phyloP scores from a whole-genome alignment of 2,329 filamentous ascomycete species.

The Phyllosticta citrichinensis region DNA sequence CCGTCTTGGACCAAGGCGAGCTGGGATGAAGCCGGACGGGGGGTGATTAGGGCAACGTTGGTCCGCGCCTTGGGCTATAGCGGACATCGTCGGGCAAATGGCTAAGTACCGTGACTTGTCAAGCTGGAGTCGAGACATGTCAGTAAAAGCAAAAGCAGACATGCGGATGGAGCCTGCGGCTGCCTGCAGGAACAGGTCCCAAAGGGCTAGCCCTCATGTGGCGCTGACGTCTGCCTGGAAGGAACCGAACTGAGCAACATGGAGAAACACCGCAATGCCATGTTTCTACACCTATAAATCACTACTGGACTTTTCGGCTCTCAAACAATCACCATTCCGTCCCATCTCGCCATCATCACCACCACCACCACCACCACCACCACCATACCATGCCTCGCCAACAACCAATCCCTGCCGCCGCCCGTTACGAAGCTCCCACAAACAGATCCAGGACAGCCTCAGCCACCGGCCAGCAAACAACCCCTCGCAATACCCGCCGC shows the following conservation, averaged over 20 bases:
- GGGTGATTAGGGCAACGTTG: neutral
- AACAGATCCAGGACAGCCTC: neutral
- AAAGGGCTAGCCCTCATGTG: neutral
- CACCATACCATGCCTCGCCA: neutral
- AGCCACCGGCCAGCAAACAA: neutral
- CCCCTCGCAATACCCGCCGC: conserved; percentile 13
- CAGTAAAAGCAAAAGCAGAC: neutral
- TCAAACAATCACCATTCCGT: too few relatives aligned
- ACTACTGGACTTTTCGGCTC: too few relatives aligned
- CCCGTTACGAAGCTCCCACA: neutral
- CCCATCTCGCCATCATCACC: neutral
- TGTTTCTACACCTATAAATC: too few relatives aligned
- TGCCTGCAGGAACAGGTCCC: neutral
- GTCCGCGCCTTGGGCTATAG: neutral
- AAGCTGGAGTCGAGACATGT: neutral
- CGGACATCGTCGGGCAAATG: neutral
- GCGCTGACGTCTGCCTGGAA: neutral
- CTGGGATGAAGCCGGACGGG: neutral
- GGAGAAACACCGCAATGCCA: neutral
- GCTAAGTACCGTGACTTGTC: neutral
- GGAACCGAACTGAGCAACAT: neutral
- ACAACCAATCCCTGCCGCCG: neutral
- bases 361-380: neutral
- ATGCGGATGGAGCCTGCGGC: neutral
- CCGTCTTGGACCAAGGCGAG: neutral